Evolutionary conservation across 78 protist species (phyloP).

Genomic region (Dictyostelium citrinum): DNA sequence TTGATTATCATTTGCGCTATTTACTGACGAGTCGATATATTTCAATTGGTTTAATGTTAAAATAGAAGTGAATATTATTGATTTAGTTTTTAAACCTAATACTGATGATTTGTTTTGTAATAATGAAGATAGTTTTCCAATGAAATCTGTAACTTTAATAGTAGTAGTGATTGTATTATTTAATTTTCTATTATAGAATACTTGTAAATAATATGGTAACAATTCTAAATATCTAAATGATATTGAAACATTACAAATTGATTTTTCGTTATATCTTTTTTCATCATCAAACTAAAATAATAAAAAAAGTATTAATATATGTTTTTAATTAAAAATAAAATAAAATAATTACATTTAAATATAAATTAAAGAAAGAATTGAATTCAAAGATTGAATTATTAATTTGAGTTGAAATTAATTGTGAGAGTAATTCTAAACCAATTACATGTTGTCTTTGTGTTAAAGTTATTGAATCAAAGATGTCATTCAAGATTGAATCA

Average conservation of each 20-base stretch:
- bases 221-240: neutral
- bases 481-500: neutral
- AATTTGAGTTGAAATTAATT: neutral
- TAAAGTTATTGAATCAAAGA: neutral
- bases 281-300: neutral
- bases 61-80: neutral
- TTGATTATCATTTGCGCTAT: neutral
- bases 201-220: conserved; percentile 18
- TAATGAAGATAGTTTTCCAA: neutral
- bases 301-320: neutral
- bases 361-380: conserved; percentile 13
- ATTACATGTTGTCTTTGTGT: neutral
- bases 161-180: too few species aligned
- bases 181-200: neutral
- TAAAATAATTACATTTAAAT: neutral
- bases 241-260: neutral
- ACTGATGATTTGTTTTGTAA: conserved; percentile 2
- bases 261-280: neutral
- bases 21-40: neutral
- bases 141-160: neutral
- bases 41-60: neutral
- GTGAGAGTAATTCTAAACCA: conserved; percentile 16
- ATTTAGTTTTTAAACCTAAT: neutral
- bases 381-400: neutral
- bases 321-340: too few species aligned